phyloP scores from a whole-genome alignment of 179 eudicot species.

The Gypsophila paniculata region DNA sequence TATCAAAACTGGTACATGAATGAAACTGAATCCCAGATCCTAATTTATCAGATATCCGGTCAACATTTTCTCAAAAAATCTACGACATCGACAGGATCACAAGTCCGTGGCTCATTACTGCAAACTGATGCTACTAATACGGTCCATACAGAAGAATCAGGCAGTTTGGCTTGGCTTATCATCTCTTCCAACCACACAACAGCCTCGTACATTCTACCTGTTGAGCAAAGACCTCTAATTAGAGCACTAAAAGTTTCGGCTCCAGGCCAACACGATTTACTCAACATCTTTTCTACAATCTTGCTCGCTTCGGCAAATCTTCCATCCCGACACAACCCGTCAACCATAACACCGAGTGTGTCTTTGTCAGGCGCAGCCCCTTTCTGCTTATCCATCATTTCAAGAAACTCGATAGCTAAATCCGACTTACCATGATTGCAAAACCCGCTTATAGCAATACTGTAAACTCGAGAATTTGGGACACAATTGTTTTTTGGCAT shows the following conservation, averaged over 20 bases:
- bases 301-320: constrained; percentile 56
- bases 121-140: constrained; percentile 50
- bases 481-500: constrained; percentile 61
- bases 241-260: constrained; percentile 33
- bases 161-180: constrained; percentile 67
- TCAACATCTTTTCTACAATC: constrained; percentile 61
- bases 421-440: constrained; percentile 43
- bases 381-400: constrained; percentile 57
- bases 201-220: constrained; percentile 54
- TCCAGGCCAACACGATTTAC: constrained; percentile 51
- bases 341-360: constrained; percentile 48
- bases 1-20: neutral
- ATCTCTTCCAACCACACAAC: constrained; percentile 88
- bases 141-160: constrained; percentile 51
- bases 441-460: constrained; percentile 49
- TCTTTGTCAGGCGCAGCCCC: constrained; percentile 63
- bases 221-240: constrained; percentile 61
- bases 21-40: neutral
- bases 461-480: constrained; percentile 55
- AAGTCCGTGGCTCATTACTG: constrained; percentile 21
- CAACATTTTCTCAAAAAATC: constrained; percentile 24
- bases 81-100: constrained; percentile 25
- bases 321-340: constrained; percentile 59
- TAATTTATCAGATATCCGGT: neutral
- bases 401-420: constrained; percentile 48